These are phyloP conservation scores for Spatholobus suberectus DNA, from an alignment of 306 rosid species.

Conservation along the genomic window DNA sequence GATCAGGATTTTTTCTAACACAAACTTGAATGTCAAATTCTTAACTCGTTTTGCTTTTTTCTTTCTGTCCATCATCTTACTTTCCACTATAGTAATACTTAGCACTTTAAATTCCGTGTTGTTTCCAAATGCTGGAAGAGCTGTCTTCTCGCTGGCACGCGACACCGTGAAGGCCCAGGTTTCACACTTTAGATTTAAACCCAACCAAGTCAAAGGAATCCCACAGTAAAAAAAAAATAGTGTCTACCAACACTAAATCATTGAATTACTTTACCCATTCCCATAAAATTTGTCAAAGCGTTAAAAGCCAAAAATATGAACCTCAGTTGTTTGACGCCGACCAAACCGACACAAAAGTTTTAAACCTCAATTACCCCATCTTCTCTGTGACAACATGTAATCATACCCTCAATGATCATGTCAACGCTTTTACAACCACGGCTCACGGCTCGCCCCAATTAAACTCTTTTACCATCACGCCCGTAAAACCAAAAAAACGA, in stretches of 20 bases:
- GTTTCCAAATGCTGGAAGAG: conserved; percentile 26
- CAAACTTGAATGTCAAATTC: background rate
- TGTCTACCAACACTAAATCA: conserved; percentile 29
- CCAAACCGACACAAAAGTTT: conserved; percentile 19
- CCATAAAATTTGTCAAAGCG: conserved; percentile 18
- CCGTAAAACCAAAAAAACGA: background rate
- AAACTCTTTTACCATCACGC: background rate
- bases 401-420: conserved; percentile 35
- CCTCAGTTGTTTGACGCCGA: background rate
- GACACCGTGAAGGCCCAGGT: conserved; percentile 33
- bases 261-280: conserved; percentile 12
- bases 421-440: conserved; percentile 26
- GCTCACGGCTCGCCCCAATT: background rate
- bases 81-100: background rate
- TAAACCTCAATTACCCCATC: background rate
- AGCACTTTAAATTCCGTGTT: background rate
- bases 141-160: conserved; percentile 38
- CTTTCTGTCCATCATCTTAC: background rate
- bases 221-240: background rate
- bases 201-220: conserved; percentile 18
- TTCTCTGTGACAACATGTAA: conserved; percentile 1
- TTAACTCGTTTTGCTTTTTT: background rate
- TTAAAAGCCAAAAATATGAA: background rate
- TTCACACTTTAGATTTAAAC: conserved; percentile 39
- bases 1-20: background rate